Evolutionary conservation across 179 eudicot genomes (phyloP).

Genomic region (Silene noctiflora): DNA sequence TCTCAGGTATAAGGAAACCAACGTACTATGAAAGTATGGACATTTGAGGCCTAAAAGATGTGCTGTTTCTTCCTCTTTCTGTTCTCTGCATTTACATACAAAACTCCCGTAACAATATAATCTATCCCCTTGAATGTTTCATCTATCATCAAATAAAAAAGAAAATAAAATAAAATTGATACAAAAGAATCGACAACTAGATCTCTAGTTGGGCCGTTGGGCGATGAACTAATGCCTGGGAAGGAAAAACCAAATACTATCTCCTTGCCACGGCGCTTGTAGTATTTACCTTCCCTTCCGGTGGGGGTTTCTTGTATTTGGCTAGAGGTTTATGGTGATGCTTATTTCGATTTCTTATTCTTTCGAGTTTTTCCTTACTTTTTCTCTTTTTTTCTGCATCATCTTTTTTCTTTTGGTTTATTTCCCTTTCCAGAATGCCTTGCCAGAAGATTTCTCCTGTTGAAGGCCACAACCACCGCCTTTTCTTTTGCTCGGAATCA

Average conservation of each 20-base stretch:
- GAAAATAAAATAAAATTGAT: not conserved
- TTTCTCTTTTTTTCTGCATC: constrained; percentile 48
- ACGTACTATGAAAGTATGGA: constrained; percentile 3
- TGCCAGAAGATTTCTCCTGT: constrained; percentile 90
- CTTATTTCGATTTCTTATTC: constrained; percentile 44
- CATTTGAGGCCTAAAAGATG: constrained; percentile 16
- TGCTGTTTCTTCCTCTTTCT: not conserved
- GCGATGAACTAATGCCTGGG: constrained; percentile 10
- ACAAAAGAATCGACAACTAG: constrained; percentile 26
- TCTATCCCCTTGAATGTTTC: not conserved
- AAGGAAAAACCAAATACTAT: constrained; percentile 16
- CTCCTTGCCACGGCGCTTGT: constrained; percentile 29
- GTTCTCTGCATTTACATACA: constrained; percentile 19
- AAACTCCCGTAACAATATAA: not conserved
- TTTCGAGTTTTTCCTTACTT: constrained; percentile 46
- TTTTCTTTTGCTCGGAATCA: constrained; percentile 48
- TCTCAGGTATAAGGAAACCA: too few species aligned
- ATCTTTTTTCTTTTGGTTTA: constrained; percentile 38
- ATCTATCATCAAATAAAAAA: not conserved
- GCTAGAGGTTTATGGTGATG: constrained; percentile 52
- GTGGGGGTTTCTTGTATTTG: constrained; percentile 67
- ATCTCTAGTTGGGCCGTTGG: too few species aligned
- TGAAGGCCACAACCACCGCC: constrained; percentile 79
- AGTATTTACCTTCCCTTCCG: constrained; percentile 31
- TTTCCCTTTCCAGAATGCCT: constrained; percentile 67